Evolutionary conservation across 306 rosid species (phyloP), one percentile per base, ranked within the genome.

Genomic region (Spatholobus suberectus): DNA sequence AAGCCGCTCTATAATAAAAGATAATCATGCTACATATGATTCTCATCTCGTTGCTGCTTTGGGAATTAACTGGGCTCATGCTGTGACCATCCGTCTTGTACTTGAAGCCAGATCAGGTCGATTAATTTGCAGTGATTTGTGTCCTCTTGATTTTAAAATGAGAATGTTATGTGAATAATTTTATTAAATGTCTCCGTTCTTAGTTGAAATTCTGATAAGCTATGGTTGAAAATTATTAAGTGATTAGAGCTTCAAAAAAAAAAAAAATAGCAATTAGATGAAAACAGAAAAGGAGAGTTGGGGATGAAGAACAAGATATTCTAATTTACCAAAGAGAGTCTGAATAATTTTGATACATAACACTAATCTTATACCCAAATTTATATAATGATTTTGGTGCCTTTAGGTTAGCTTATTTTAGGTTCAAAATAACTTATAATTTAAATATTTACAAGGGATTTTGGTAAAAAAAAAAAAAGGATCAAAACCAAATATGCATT

Each of bases 61-160:
- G 95, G 98, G 98, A 24, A 86, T 92, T 87, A 88, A 94, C 54
- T 95, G 99, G 98, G 97, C 99, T 86, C 99, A 93, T 90, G 89
- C 99, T 37, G 97, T 90, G 81, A 93, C 99, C 86, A 88, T 95
- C 73, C 98, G 97, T 61, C 92, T 95, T 67, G 94, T 95, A 80
- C 97, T 95, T 83, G 98, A 93, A 83, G 80, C 97, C 81, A 89
- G 83, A 87, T 90, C 93, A 84, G 99, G 99, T 95, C 73, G 23
- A 27, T 52, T 80, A 66, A 24, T 58, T 73, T 67, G 57, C 84
- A 20, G 20, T 20, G 40, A 71, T 57, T 47, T 82, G 47, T 11
- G 17, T 18, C 38, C 13, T 78, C 37, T 78, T 79, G 52, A 79
- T 61, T 70, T 79, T 44, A 54, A 62, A 79, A 77, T 34, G 73